These are phyloP conservation scores for Acmispon strigosus DNA, from an alignment of 306 rosid species.

Conservation along the genomic window DNA sequence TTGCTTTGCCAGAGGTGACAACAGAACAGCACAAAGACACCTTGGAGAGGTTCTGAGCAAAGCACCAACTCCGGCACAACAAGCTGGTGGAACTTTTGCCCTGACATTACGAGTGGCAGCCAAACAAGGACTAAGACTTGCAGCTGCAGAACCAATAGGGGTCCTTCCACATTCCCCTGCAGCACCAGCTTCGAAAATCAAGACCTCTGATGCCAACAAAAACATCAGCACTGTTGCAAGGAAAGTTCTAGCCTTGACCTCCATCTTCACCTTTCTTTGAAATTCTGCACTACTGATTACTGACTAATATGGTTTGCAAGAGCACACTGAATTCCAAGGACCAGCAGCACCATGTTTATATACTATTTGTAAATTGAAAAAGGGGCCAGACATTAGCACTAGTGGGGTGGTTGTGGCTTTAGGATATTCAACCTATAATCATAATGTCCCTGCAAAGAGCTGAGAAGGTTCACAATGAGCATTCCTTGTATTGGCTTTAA, in stretches of 20 bases:
- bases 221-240: conserved; percentile 7
- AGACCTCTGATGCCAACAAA: conserved; percentile 13
- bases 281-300: not conserved
- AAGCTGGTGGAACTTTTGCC: conserved; percentile 56
- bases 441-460: not conserved
- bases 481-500: not conserved
- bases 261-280: not conserved
- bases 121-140: conserved; percentile 70
- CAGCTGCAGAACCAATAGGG: conserved; percentile 72
- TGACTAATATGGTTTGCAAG: not conserved
- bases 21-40: conserved; percentile 74
- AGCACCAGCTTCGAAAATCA: conserved; percentile 31
- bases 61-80: conserved; percentile 62
- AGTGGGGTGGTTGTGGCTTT: conserved; percentile 51
- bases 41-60: conserved; percentile 53
- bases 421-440: conserved; percentile 27
- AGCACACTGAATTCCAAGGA: conserved; percentile 13
- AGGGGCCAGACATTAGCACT: not conserved
- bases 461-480: not conserved
- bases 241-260: not conserved
- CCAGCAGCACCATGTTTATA: conserved; percentile 12
- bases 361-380: conserved; percentile 13
- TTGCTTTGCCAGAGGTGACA: conserved; percentile 78
- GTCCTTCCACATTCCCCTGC: conserved; percentile 84
- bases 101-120: conserved; percentile 40